These are phyloP conservation scores for Cystobasidium slooffiae DNA, from an alignment of 1,284 basidiomycete genomes.

Conservation along the genomic window DNA sequence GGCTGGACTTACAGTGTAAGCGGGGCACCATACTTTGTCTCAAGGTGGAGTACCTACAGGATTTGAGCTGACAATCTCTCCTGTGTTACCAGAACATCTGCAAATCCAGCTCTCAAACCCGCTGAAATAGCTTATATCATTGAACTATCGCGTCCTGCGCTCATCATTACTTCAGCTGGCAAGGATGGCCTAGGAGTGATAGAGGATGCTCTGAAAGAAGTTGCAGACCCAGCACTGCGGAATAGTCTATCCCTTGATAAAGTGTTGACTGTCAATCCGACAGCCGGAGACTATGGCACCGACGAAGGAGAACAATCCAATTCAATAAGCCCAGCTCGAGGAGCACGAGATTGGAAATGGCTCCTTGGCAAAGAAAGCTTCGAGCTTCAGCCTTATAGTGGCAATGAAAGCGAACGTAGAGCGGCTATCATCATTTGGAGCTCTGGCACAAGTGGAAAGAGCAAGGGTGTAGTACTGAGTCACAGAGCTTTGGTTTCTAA, in stretches of 20 bases:
- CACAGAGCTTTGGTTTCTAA: constrained; percentile 55
- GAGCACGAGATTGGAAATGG: constrained; percentile 46
- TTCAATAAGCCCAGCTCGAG: constrained; percentile 19
- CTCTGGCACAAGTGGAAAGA: constrained; percentile 57
- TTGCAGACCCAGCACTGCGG: constrained; percentile 45
- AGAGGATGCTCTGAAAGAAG: constrained; percentile 48
- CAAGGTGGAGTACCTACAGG: not conserved
- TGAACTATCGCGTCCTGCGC: constrained; percentile 54
- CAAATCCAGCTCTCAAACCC: constrained; percentile 56
- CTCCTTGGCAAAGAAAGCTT: constrained; percentile 44
- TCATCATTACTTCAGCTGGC: constrained; percentile 55
- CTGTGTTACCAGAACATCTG: constrained; percentile 48
- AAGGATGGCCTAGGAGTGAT: constrained; percentile 52
- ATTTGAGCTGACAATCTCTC: not conserved
- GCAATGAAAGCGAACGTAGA: constrained; percentile 49
- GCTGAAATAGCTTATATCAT: constrained; percentile 57
- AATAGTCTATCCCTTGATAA: constrained; percentile 3
- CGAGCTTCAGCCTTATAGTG: constrained; percentile 51
- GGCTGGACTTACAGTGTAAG: constrained; percentile 48
- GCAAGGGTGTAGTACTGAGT: constrained; percentile 57
- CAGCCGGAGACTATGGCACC: constrained; percentile 51
- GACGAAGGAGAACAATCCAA: not conserved
- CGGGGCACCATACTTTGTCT: not conserved
- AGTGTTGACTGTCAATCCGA: constrained; percentile 51
- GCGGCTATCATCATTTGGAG: constrained; percentile 56